Conservation (phyloP, 2,329 filamentous ascomycete genomes). For the Colletotrichum higginsianum region DNA sequence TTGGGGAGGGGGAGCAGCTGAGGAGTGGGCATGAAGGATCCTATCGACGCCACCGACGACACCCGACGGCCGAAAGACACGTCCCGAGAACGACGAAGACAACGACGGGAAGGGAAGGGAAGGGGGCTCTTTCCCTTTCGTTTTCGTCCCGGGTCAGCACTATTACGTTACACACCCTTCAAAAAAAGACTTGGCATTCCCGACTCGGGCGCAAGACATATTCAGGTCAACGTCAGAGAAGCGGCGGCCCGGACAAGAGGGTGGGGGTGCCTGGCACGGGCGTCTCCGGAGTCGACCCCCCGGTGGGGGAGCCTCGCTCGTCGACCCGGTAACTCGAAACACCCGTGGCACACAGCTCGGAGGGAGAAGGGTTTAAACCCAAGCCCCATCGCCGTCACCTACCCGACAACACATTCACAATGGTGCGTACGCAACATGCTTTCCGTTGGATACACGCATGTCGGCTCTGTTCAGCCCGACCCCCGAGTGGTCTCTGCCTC, state of each 20-base stretch:
- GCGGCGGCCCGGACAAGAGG: neutral
- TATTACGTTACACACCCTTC: neutral
- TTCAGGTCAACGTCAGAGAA: neutral
- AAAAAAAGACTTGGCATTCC: neutral
- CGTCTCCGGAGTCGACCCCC: neutral
- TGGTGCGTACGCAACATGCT: no score
- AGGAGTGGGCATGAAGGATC: neutral
- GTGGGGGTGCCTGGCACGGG: neutral
- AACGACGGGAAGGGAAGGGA: no score
- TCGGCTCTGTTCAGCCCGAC: no score
- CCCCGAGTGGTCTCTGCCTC: no score
- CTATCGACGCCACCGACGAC: neutral
- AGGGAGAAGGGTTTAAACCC: no score
- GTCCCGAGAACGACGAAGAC: neutral
- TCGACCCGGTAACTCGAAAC: neutral
- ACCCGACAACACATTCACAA: no score
- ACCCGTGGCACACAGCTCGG: no score
- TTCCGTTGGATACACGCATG: no score
- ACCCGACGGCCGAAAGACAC: neutral
- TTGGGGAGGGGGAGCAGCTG: neutral
- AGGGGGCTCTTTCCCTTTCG: no score
- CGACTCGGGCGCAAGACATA: neutral
- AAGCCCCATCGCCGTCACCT: no score
- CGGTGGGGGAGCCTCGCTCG: neutral
- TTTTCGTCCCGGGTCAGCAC: neutral